Conservation (phyloP, 2,329 filamentous ascomycete species). For the Aspergillus caelatus region DNA sequence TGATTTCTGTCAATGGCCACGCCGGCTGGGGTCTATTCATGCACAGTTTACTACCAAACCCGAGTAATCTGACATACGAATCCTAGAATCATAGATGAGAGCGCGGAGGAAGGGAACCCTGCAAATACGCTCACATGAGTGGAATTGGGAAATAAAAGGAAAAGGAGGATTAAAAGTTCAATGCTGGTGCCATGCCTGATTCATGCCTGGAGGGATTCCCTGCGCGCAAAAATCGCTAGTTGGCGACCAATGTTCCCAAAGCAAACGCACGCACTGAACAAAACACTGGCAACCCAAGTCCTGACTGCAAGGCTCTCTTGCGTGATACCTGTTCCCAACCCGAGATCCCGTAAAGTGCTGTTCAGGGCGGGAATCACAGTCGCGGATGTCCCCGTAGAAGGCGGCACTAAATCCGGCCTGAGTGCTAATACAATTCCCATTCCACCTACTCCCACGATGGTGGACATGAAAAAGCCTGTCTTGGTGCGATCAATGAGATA, state of each 20-base stretch:
- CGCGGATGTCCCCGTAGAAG: slow-evolving; percentile 55
- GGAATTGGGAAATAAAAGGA: slow-evolving; percentile 6
- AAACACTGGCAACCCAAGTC: slow-evolving; percentile 88
- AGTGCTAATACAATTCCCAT: slow-evolving; percentile 74
- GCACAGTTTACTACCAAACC: not conserved
- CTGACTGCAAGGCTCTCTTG: slow-evolving; percentile 63
- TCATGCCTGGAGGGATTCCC: slow-evolving; percentile 25
- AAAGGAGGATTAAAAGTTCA: slow-evolving; percentile 1
- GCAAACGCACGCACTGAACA: slow-evolving; percentile 93
- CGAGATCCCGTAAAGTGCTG: slow-evolving; percentile 33
- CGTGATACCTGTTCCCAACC: slow-evolving; percentile 39
- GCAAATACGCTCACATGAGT: slow-evolving; percentile 2
- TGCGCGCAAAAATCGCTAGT: slow-evolving; percentile 58
- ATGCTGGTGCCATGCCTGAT: not conserved
- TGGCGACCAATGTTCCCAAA: slow-evolving; percentile 93
- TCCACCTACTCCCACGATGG: slow-evolving; percentile 71
- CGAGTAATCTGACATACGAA: not conserved
- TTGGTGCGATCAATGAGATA: slow-evolving; percentile 91
- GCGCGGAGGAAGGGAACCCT: not conserved
- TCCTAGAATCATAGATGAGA: not conserved
- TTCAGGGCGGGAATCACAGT: slow-evolving; percentile 29
- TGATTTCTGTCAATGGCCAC: not conserved
- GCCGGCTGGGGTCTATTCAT: not conserved
- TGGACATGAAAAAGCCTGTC: slow-evolving; percentile 79
- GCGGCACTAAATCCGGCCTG: slow-evolving; percentile 76